Base-by-base conservation (phyloP, 2,329 filamentous ascomycete species). In the Lachnellula cervina region DNA sequence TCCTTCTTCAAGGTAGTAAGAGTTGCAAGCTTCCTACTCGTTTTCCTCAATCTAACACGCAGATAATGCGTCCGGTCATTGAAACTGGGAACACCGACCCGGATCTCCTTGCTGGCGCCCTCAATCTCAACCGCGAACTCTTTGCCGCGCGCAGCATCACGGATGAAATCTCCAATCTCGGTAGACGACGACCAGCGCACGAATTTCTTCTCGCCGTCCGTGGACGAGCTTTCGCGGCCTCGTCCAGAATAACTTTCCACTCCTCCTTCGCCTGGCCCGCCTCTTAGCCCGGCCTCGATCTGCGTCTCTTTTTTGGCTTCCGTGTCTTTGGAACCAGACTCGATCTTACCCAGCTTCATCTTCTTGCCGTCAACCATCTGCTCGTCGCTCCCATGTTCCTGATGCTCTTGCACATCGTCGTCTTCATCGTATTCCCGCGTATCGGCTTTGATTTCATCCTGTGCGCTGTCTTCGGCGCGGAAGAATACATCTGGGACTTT, bases 131-230 rank as follows among this genome's bases (percentile, higher is more conserved):
- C 84, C 3, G 87, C 84, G 68, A 97, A 96, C 68, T 96, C 90
- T 53, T 89, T 84, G 0, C 89, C 89, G 3, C 89, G 79, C 0
- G 91, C 89, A 0, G 92, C 91, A 68, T 97, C 92, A 8, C 90
- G 84, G 62, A 97, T 94, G 68, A 97, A 97, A 73, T 96, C 92
- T 9, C 92, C 92, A 34, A 97, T 88, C 69, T 97, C 92, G 1
- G 92, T 96, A 32, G 86, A 89, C 43, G 85, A 84, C 45, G 87
- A 91, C 92, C 92, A 97, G 32, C 90, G 85, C 2, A 96, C 89
- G 75, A 93, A 94, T 52, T 83, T 81, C 55, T 79, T 49, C 19
- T 64, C 52, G 2, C 51, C 48, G 2, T 49, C 19, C 1, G 54
- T 13, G 16, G 55, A 47, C 6, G 59, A 49, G 3, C 74, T 38